Evolutionary conservation across 805 yeast species (phyloP).

Genomic region (Zygotorulaspora danielsina): DNA sequence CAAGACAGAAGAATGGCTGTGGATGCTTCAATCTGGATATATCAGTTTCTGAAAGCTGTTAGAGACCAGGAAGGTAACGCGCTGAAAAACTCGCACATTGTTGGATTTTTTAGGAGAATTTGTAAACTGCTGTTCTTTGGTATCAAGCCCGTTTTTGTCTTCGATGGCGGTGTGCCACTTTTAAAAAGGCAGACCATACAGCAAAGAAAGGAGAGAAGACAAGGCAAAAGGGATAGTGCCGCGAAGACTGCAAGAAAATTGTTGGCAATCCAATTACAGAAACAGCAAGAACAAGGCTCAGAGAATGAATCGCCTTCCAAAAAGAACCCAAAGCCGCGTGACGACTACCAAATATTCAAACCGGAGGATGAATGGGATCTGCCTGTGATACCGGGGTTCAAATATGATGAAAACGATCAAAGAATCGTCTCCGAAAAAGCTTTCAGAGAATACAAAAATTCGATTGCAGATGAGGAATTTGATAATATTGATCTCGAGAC

Average conservation of each 20-base stretch:
- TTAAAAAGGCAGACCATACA: constrained; percentile 75
- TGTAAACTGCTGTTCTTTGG: constrained; percentile 88
- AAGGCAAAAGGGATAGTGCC: constrained; percentile 68
- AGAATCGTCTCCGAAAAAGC: constrained; percentile 75
- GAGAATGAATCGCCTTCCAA: constrained; percentile 3
- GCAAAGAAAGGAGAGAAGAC: constrained; percentile 65
- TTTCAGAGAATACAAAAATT: constrained; percentile 54
- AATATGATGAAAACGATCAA: constrained; percentile 53
- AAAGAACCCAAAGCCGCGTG: too few species aligned
- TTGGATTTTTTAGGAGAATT: constrained; percentile 92
- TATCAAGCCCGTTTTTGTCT: constrained; percentile 81
- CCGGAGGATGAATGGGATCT: constrained; percentile 77
- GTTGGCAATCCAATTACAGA: constrained; percentile 73
- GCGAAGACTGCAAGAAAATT: constrained; percentile 73
- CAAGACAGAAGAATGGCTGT: constrained; percentile 79
- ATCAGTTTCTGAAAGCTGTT: constrained; percentile 92
- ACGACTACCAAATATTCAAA: constrained; percentile 35
- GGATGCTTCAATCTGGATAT: constrained; percentile 98
- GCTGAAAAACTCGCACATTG: constrained; percentile 74
- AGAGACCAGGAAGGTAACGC: constrained; percentile 80
- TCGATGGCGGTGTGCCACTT: constrained; percentile 92
- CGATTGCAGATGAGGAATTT: constrained; percentile 50
- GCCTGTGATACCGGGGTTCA: constrained; percentile 61
- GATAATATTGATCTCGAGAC: constrained; percentile 66
- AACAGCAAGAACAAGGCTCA: constrained; percentile 19